phyloP scores from a whole-genome alignment of 371 early-diverging fungal species.

The Parasitella parasitica region DNA sequence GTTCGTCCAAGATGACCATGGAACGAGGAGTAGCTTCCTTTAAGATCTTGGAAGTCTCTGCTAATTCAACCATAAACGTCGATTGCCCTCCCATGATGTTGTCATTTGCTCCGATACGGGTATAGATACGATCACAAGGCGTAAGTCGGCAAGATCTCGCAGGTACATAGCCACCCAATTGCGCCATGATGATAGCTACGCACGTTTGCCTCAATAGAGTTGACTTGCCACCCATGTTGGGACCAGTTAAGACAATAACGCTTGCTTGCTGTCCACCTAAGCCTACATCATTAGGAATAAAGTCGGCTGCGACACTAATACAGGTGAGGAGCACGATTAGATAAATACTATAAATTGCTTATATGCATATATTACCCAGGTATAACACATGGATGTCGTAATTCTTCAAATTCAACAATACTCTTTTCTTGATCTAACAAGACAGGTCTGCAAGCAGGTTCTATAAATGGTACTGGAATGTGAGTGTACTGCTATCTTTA shows the following conservation, averaged over 20 bases:
- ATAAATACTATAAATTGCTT: no score
- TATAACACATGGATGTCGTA: slow-evolving; percentile 87
- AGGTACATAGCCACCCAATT: slow-evolving; percentile 97
- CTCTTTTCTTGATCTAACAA: slow-evolving; percentile 61
- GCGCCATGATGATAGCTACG: slow-evolving; percentile 97
- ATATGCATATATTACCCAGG: slow-evolving; percentile 58
- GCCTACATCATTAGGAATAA: slow-evolving; percentile 92
- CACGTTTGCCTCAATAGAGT: slow-evolving; percentile 96
- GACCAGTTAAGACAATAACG: slow-evolving; percentile 97
- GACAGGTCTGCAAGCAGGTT: slow-evolving; percentile 79
- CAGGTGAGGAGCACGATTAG: no score
- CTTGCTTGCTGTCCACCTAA: slow-evolving; percentile 75
- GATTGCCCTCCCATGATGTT: slow-evolving; percentile 95
- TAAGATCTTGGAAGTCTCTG: slow-evolving; percentile 95
- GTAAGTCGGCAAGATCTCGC: slow-evolving; percentile 79
- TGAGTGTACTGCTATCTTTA: background rate
- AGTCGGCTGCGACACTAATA: slow-evolving; percentile 68
- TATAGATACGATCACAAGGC: slow-evolving; percentile 96
- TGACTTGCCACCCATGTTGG: slow-evolving; percentile 97
- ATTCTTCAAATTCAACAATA: slow-evolving; percentile 73
- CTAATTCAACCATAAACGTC: slow-evolving; percentile 99
- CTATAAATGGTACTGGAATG: slow-evolving; percentile 17
- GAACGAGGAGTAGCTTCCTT: slow-evolving; percentile 90
- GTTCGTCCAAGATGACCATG: slow-evolving; percentile 98
- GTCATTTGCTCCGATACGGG: slow-evolving; percentile 98